Conservation (phyloP, 225 moss, liverwort and hornwort genomes). For the Sphagnum tenellum region DNA sequence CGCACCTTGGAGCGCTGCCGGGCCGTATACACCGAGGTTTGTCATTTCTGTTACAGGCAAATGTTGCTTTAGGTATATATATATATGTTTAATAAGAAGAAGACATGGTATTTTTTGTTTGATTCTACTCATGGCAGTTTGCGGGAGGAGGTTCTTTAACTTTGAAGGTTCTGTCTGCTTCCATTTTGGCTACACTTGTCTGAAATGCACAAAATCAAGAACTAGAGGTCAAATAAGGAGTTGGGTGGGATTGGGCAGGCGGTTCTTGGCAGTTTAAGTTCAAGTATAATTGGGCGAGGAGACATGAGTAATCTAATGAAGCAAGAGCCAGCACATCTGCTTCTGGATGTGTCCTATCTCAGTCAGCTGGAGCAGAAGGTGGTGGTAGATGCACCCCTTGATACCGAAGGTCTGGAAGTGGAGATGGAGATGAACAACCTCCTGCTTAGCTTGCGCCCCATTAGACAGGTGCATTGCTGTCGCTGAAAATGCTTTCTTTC, state of each 20-base stretch:
- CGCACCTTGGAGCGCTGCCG: constrained; percentile 97
- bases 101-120: no score
- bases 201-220: no score
- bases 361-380: constrained; percentile 90
- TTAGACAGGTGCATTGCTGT: constrained; percentile 63
- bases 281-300: constrained; percentile 80
- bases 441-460: constrained; percentile 83
- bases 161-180: no score
- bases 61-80: no score
- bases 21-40: constrained; percentile 91
- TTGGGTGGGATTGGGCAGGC: constrained; percentile 43
- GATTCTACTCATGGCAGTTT: no score
- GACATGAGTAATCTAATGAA: constrained; percentile 95
- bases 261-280: constrained; percentile 95
- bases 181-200: not conserved
- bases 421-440: constrained; percentile 98
- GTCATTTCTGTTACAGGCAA: not conserved
- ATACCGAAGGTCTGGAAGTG: constrained; percentile 90
- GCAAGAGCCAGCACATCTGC: constrained; percentile 90
- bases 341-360: constrained; percentile 83
- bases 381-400: constrained; percentile 65
- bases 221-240: not conserved
- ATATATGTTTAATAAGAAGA: no score
- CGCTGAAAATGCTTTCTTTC: not conserved
- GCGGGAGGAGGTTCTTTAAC: no score